Conservation (phyloP, 345 rosid species). For the Mangifera indica region DNA sequence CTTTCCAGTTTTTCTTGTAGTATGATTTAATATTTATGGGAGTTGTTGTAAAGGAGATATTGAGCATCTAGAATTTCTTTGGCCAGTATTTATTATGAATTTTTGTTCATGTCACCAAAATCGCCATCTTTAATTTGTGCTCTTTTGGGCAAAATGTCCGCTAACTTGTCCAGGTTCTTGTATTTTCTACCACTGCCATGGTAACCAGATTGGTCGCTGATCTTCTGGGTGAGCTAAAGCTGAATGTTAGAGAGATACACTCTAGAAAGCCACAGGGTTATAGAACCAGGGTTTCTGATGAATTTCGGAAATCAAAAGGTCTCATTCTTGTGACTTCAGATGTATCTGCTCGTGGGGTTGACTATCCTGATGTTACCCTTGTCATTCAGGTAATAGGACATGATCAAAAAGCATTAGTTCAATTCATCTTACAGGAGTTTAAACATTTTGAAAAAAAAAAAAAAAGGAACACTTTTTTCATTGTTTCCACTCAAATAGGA, state of each 20-base stretch:
- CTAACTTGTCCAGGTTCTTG: conserved; percentile 59
- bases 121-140: neutral
- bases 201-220: conserved; percentile 77
- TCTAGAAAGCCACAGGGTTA: conserved; percentile 94
- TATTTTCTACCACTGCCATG: conserved; percentile 97
- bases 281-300: conserved; percentile 91
- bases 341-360: conserved; percentile 99
- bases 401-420: neutral
- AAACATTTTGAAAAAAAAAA: too few species aligned
- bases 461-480: neutral
- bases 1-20: neutral
- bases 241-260: conserved; percentile 95
- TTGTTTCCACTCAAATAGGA: neutral
- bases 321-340: conserved; percentile 94
- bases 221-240: conserved; percentile 62
- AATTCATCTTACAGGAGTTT: neutral
- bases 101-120: neutral
- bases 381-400: conserved; percentile 73
- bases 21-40: neutral
- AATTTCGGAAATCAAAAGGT: conserved; percentile 87
- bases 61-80: neutral
- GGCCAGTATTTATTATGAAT: neutral
- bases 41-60: too few species aligned
- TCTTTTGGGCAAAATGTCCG: conserved; percentile 5
- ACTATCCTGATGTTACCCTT: conserved; percentile 96